Evolutionary conservation across 2,329 filamentous ascomycete species (phyloP).

Genomic region (Pyricularia sp.): DNA sequence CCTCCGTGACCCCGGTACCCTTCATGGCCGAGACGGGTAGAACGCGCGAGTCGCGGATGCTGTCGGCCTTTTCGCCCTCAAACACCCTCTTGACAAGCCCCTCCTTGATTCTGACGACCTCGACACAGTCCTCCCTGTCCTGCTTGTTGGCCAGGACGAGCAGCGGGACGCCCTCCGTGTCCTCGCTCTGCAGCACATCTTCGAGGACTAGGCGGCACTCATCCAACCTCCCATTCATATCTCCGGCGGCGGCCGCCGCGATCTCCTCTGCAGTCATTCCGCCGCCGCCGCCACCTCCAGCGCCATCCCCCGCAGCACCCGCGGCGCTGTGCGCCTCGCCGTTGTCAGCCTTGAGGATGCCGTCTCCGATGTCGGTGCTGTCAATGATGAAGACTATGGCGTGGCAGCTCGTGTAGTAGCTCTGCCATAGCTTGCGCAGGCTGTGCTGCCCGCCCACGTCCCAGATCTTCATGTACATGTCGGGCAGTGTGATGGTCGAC

Average conservation of each 20-base stretch:
- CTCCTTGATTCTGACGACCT: slow-evolving; percentile 96
- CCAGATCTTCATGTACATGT: slow-evolving; percentile 98
- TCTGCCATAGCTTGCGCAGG: slow-evolving; percentile 86
- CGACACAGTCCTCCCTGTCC: slow-evolving; percentile 92
- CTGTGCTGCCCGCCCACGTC: slow-evolving; percentile 91
- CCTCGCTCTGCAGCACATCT: slow-evolving; percentile 76
- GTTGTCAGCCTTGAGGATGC: slow-evolving; percentile 41
- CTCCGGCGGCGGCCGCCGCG: neutral
- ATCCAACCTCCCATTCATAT: slow-evolving; percentile 52
- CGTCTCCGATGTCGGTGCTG: slow-evolving; percentile 85
- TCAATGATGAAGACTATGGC: slow-evolving; percentile 98
- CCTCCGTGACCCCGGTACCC: slow-evolving; percentile 79
- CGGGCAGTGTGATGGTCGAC: slow-evolving; percentile 77
- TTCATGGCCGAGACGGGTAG: slow-evolving; percentile 87
- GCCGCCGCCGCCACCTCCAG: neutral
- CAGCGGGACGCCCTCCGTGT: slow-evolving; percentile 85
- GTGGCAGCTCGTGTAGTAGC: slow-evolving; percentile 88
- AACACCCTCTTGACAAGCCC: slow-evolving; percentile 91
- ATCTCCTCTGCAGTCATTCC: neutral
- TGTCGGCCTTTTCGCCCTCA: slow-evolving; percentile 81
- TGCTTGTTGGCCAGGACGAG: slow-evolving; percentile 96
- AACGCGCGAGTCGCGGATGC: slow-evolving; percentile 83
- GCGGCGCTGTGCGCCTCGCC: slow-evolving; percentile 12
- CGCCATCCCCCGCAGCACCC: neutral
- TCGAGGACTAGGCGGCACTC: slow-evolving; percentile 88